These are phyloP conservation scores for Nannizziopsis arthrosporioides DNA, from an alignment of 2,329 filamentous ascomycete species.

Conservation along the genomic window DNA sequence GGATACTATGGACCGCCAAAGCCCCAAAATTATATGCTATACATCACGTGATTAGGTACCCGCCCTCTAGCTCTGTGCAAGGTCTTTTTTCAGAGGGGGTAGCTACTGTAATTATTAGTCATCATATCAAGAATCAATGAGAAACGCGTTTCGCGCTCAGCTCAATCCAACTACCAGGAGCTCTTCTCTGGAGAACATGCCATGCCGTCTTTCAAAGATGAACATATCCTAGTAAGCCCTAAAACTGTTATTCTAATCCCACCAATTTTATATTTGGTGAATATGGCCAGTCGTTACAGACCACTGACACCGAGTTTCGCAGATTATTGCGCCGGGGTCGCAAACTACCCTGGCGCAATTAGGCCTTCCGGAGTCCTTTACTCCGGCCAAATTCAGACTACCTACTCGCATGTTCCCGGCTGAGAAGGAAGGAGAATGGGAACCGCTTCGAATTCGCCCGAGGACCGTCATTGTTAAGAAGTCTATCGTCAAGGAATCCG, in stretches of 20 bases:
- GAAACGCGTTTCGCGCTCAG: not conserved
- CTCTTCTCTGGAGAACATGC: constrained; percentile 11
- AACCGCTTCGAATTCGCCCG: constrained; percentile 67
- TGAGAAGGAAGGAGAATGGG: constrained; percentile 64
- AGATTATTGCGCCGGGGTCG: constrained; percentile 56
- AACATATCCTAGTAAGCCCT: constrained; percentile 38
- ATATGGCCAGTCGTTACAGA: not conserved
- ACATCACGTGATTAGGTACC: no score
- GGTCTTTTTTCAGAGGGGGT: no score
- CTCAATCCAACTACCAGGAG: not conserved
- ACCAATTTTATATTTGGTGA: not conserved
- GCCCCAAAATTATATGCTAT: no score
- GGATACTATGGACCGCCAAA: no score
- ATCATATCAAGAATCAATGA: no score
- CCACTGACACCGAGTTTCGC: constrained; percentile 3
- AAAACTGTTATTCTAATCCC: not conserved
- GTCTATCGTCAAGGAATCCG: not conserved
- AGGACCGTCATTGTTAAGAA: constrained; percentile 23
- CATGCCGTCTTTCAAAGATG: constrained; percentile 44
- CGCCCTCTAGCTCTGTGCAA: no score
- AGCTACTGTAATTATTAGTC: no score
- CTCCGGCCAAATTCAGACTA: constrained; percentile 73
- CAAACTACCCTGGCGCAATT: constrained; percentile 84
- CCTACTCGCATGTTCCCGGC: constrained; percentile 85
- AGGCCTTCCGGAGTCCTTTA: constrained; percentile 79